phyloP scores from a whole-genome alignment of 192 early-diverging fungal species.

The Lobulomyces angularis region DNA sequence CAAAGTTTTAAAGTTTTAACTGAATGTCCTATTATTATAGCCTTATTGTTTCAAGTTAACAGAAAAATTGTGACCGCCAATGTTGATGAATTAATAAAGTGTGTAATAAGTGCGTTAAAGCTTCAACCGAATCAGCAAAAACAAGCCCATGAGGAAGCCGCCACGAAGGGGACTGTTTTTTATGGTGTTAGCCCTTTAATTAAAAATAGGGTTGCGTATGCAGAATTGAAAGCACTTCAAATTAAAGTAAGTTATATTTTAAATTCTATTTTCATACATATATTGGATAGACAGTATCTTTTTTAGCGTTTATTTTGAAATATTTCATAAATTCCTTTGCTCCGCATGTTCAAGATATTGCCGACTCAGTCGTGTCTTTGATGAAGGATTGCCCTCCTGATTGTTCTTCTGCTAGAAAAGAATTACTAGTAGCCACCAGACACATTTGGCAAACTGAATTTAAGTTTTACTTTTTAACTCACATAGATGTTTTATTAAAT shows the following conservation, averaged over 20 bases:
- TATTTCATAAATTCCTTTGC: slow-evolving; percentile 57
- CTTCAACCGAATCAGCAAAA: slow-evolving; percentile 29
- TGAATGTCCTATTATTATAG: slow-evolving; percentile 97
- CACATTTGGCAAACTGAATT: slow-evolving; percentile 92
- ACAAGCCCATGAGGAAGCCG: slow-evolving; percentile 34
- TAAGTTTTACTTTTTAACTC: slow-evolving; percentile 71
- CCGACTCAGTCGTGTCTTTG: slow-evolving; percentile 75
- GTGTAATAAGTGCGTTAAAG: slow-evolving; percentile 18
- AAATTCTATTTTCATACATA: neutral
- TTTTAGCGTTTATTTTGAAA: slow-evolving; percentile 86
- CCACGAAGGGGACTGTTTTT: slow-evolving; percentile 46
- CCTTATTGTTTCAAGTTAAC: slow-evolving; percentile 84
- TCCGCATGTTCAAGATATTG: slow-evolving; percentile 69
- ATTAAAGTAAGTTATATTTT: slow-evolving; percentile 55
- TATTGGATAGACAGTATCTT: slow-evolving; percentile 70
- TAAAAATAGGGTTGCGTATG: slow-evolving; percentile 56
- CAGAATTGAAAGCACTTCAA: slow-evolving; percentile 88
- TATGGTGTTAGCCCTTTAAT: slow-evolving; percentile 67
- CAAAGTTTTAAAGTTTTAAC: slow-evolving; percentile 95
- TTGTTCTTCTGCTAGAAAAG: slow-evolving; percentile 61
- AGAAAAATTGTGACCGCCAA: slow-evolving; percentile 60
- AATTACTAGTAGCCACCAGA: slow-evolving; percentile 86
- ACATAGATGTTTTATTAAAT: slow-evolving; percentile 86
- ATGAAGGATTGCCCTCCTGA: slow-evolving; percentile 91
- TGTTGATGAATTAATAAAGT: slow-evolving; percentile 19